Evolutionary conservation across 768 basidiomycete genomes (phyloP).

Genomic region (Leucocoprinus birnbaumii): DNA sequence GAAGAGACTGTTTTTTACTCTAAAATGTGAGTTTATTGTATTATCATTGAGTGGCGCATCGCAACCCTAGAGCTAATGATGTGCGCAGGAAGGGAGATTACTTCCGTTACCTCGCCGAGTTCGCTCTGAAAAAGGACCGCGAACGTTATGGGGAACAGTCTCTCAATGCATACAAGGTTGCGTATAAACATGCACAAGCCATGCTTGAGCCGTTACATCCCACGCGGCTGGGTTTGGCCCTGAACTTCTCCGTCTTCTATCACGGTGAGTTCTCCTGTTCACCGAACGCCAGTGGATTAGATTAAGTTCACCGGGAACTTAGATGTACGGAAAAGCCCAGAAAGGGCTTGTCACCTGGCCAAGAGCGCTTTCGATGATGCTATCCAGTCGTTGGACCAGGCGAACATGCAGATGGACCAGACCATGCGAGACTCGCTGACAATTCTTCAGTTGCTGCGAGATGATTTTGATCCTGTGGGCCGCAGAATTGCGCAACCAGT

Average conservation of each 20-base stretch:
- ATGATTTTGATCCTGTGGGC: constrained; percentile 89
- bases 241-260: constrained; percentile 95
- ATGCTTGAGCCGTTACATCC: constrained; percentile 80
- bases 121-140: constrained; percentile 69
- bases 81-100: constrained; percentile 62
- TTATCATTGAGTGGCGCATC: background rate
- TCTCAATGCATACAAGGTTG: constrained; percentile 80
- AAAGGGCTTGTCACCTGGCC: constrained; percentile 83
- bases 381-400: constrained; percentile 56
- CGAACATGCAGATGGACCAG: constrained; percentile 35
- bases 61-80: background rate
- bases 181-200: constrained; percentile 77
- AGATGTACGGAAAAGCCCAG: constrained; percentile 82
- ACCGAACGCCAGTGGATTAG: background rate
- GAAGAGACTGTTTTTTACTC: constrained; percentile 89
- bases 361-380: constrained; percentile 94
- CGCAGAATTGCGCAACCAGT: constrained; percentile 49
- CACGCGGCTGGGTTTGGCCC: constrained; percentile 81
- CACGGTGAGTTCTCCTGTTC: constrained; percentile 40
- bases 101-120: constrained; percentile 88
- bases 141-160: constrained; percentile 70
- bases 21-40: constrained; percentile 63
- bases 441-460: constrained; percentile 78
- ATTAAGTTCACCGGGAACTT: background rate
- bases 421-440: constrained; percentile 71